These are phyloP conservation scores for Effrenium voratum DNA, from an alignment of 73 alveolate species.

Conservation along the genomic window DNA sequence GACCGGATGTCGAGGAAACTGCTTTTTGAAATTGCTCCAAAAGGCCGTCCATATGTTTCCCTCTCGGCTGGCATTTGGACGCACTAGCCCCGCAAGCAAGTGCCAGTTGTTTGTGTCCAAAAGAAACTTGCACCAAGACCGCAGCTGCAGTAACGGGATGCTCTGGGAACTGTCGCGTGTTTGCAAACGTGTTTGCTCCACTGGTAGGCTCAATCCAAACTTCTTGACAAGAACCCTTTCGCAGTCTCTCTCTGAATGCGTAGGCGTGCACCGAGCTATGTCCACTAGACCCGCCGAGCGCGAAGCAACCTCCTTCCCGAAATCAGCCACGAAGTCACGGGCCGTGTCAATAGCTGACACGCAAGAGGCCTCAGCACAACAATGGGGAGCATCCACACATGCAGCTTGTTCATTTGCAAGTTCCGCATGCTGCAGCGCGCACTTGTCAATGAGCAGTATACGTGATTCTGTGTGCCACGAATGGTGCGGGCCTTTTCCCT, in stretches of 20 bases:
- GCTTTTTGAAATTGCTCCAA: neutral
- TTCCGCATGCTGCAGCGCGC: too few relatives aligned
- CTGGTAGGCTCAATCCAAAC: neutral
- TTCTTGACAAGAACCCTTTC: neutral
- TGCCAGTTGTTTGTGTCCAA: neutral
- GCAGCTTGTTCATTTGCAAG: too few relatives aligned
- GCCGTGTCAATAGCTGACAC: neutral
- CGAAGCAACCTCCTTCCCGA: conserved; percentile 5
- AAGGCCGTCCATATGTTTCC: neutral
- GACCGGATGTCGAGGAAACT: neutral
- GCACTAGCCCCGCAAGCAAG: neutral
- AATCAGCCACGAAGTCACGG: neutral
- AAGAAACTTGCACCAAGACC: neutral
- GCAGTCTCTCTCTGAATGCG: neutral
- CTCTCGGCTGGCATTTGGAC: neutral
- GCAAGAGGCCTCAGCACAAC: conserved; percentile 27
- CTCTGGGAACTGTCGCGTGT: neutral
- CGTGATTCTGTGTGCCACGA: too few relatives aligned
- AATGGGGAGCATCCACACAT: too few relatives aligned
- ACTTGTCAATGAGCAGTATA: too few relatives aligned
- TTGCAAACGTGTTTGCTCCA: neutral
- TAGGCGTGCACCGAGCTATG: neutral
- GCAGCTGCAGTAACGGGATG: neutral
- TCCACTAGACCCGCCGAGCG: neutral
- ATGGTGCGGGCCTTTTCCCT: too few relatives aligned